Evolutionary conservation across 2,329 filamentous ascomycete species (phyloP).

Genomic region (Incumbomyces delicatus): DNA sequence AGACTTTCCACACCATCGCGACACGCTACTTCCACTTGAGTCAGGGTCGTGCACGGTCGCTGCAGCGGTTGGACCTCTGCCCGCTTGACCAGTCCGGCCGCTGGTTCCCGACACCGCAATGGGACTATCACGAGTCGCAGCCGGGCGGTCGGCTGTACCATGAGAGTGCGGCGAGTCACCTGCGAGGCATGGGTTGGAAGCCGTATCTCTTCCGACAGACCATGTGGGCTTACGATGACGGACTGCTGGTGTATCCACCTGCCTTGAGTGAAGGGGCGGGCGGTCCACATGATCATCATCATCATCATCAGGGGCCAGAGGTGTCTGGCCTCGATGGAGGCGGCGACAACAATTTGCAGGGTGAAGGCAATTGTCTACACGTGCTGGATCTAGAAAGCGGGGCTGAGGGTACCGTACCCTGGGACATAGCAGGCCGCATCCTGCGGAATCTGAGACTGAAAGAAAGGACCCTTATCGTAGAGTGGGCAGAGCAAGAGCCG

Average conservation of each 20-base stretch:
- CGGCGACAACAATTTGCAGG: too few relatives aligned
- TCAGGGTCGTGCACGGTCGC: constrained; percentile 36
- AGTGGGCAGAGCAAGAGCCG: constrained; percentile 49
- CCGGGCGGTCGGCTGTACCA: constrained; percentile 19
- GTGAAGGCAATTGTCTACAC: constrained; percentile 22
- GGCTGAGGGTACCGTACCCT: constrained; percentile 38
- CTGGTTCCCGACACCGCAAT: constrained; percentile 33
- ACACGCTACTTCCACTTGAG: constrained; percentile 47
- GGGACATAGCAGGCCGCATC: constrained; percentile 40
- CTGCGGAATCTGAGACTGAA: constrained; percentile 47
- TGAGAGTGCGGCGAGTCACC: constrained; percentile 17
- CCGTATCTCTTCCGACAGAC: constrained; percentile 29
- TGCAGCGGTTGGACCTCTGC: constrained; percentile 39
- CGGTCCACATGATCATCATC: not conserved
- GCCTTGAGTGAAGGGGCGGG: not conserved
- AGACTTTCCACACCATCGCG: constrained; percentile 41
- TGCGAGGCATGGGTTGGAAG: constrained; percentile 13
- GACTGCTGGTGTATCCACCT: constrained; percentile 45
- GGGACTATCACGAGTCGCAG: constrained; percentile 31
- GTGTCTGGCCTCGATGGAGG: constrained; percentile 11
- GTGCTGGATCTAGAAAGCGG: constrained; percentile 44
- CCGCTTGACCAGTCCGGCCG: constrained; percentile 23
- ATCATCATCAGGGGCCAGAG: constrained; percentile 20
- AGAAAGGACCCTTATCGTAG: constrained; percentile 48
- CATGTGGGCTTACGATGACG: constrained; percentile 50